Evolutionary conservation across 1,284 basidiomycete species (phyloP), one percentile per base, ranked within the genome.

Genomic region (Ganoderma resinaceum): DNA sequence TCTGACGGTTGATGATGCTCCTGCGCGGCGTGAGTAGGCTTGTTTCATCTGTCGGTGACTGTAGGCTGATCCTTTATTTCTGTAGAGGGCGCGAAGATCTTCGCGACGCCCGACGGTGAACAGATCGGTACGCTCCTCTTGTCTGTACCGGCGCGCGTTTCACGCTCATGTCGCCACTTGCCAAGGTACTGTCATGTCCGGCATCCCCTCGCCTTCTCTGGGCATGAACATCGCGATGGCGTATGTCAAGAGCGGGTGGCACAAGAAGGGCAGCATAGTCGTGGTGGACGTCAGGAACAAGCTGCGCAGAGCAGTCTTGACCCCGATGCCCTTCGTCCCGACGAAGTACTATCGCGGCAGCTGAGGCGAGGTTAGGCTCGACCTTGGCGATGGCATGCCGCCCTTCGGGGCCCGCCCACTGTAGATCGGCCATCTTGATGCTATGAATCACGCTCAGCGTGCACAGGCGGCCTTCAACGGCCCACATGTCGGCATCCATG

Each of bases 221-320:
- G 91, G 90, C 3, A 91, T 92, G 79, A 98, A 99, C 82, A 95
- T 99, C 76, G 95, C 97, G 8, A 99, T 99, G 97, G 97, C 91
- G 0, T 97, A 98, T 76, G 88, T 99, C 61, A 58, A 74, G 66
- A 87, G 84, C 42, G 96, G 95, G 0, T 89, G 86, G 80, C 95
- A 98, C 83, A 98, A 97, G 83, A 96, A 95, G 80, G 96, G 95
- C 8, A 98, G 94, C 0, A 87, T 91, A 77, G 81, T 97, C 9
- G 83, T 86, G 62, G 91, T 97, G 16, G 91, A 95, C 60, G 91
- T 97, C 46, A 85, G 95, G 61, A 91, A 88, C 65, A 94, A 94
- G 81, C 78, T 86, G 74, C 84, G 93, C 58, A 87, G 86, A 72
- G 95, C 91, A 2, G 82, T 88, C 23, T 82, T 97, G 26, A 87